Evolutionary conservation across 768 basidiomycete species (phyloP), one percentile per base, ranked within the genome.

Genomic region (Boletus eberwhitei): DNA sequence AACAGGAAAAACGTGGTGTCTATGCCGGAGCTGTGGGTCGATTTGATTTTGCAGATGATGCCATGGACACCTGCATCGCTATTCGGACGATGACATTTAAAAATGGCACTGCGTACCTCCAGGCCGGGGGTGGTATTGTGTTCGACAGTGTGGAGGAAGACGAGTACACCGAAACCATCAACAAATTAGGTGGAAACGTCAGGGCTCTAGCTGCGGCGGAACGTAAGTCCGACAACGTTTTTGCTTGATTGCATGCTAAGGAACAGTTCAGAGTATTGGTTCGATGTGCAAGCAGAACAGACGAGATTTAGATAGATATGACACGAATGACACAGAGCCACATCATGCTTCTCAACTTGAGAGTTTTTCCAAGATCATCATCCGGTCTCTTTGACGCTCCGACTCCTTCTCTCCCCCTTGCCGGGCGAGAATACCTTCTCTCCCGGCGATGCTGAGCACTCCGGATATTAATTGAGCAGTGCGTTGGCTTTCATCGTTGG

Each of bases 61-160:
- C 88, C 65, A 93, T 98, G 89, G 97, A 99, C 70, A 97, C 93
- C 1, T 98, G 96, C 73, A 99, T 99, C 64, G 96, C 97, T 5
- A 98, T 99, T 63, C 85, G 97, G 32, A 98, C 95, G 5, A 98
- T 98, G 93, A 83, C 87, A 2, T 98, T 97, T 79, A 98, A 97
- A 73, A 82, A 94, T 60, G 93, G 94, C 2, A 77, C 85, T 19
- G 91, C 84, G 21, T 98, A 98, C 70, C 74, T 98, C 43, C 95
- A 98, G 68, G 97, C 97, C 36, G 94, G 96, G 7, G 97, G 96
- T 50, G 96, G 96, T 2, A 97, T 99, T 60, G 97, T 99, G 11
- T 93, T 87, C 60, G 97, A 99, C 71, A 94, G 92, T 62, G 87
- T 93, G 17, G 97, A 99, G 69, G 90, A 96, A 67, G 95, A 97